Conservation (phyloP, 805 yeast genomes). For the Peterozyma toletana region DNA sequence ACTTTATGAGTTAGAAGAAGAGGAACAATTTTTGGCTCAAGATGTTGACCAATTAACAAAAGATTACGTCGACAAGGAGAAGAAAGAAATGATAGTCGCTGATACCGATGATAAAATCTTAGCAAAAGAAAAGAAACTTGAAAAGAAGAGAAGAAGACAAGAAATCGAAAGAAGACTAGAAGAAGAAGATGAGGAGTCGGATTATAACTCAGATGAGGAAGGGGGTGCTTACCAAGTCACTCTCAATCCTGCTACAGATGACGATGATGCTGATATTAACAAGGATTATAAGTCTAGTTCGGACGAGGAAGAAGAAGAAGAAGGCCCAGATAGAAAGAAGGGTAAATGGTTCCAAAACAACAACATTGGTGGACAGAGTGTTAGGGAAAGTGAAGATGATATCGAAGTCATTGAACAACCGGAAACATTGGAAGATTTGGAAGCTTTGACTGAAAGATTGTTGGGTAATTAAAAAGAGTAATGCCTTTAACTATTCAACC, state of each 20-base stretch:
- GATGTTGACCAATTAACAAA: conserved; percentile 58
- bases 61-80: conserved; percentile 60
- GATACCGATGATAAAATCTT: conserved; percentile 74
- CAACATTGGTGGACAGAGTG: conserved; percentile 13
- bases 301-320: conserved; percentile 26
- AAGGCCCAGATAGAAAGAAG: conserved; percentile 23
- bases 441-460: conserved; percentile 66
- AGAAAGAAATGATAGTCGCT: conserved; percentile 57
- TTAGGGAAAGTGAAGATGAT: conserved; percentile 16
- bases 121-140: conserved; percentile 73
- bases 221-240: too few species aligned
- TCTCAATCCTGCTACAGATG: not conserved
- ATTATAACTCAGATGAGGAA: conserved; percentile 12
- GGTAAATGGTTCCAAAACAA: conserved; percentile 43
- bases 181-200: conserved; percentile 31
- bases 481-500: too few species aligned
- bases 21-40: conserved; percentile 66
- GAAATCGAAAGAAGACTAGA: conserved; percentile 58
- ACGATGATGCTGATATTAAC: conserved; percentile 29
- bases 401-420: conserved; percentile 81
- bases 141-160: conserved; percentile 82
- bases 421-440: conserved; percentile 87
- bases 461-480: conserved; percentile 13
- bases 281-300: conserved; percentile 28
- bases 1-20: conserved; percentile 84